Conservation (phyloP, 1,284 basidiomycete genomes). For the Sporisorium reilianum region DNA sequence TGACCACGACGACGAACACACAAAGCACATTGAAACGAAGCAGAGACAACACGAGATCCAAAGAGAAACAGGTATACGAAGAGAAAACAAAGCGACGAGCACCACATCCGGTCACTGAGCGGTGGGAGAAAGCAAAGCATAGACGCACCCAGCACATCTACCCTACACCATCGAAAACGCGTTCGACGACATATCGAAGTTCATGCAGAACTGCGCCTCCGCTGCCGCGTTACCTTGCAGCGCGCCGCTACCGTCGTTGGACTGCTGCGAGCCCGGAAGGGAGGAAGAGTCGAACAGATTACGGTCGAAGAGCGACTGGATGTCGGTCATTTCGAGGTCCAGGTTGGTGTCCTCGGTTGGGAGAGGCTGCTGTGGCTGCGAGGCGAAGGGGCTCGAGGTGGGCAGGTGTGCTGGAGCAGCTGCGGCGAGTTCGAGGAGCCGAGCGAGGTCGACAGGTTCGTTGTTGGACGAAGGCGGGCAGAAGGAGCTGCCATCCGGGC, state of each 20-base stretch:
- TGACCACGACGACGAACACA: not conserved
- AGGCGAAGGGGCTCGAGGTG: not conserved
- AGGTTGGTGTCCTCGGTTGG: not conserved
- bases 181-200: conserved; percentile 29
- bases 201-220: conserved; percentile 15
- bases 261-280: conserved; percentile 4
- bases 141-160: not conserved
- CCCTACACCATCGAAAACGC: conserved; percentile 6
- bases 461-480: not conserved
- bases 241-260: not conserved
- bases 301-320: conserved; percentile 15
- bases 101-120: not conserved
- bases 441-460: conserved; percentile 11
- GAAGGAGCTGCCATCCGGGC: not conserved
- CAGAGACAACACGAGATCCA: not conserved
- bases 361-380: conserved; percentile 9
- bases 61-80: not conserved
- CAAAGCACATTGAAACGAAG: conserved; percentile 6
- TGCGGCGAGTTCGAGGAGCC: conserved; percentile 12
- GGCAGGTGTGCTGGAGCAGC: not conserved
- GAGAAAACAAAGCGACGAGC: not conserved
- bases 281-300: conserved; percentile 4
- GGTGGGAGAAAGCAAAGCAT: not conserved
- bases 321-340: conserved; percentile 24
- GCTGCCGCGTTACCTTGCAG: not conserved